Conservation (phyloP, 176 grass and related monocot genomes). For the Secale cereale region DNA sequence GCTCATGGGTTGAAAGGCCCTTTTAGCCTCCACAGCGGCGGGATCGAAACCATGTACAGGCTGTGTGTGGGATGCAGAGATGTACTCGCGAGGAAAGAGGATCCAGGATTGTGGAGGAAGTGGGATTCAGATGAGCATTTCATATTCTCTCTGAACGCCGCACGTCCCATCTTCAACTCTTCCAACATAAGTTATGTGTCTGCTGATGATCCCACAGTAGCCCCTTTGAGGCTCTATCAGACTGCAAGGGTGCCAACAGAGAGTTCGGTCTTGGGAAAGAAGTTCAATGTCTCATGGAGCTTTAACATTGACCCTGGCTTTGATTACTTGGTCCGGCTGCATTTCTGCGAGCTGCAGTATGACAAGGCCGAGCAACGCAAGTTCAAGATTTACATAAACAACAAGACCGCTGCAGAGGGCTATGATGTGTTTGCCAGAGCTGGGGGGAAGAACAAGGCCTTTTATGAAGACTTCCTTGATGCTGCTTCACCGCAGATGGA, state of each 20-base stretch:
- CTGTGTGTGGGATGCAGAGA: constrained; percentile 66
- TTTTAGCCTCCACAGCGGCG: constrained; percentile 43
- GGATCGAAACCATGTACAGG: constrained; percentile 84
- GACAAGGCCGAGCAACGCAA: constrained; percentile 56
- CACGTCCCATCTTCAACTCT: constrained; percentile 45
- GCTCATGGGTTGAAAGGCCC: constrained; percentile 38
- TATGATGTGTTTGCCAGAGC: constrained; percentile 79
- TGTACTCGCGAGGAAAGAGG: constrained; percentile 41
- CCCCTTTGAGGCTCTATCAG: constrained; percentile 81
- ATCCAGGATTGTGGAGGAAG: constrained; percentile 57
- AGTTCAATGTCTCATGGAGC: constrained; percentile 84
- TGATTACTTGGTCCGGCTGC: constrained; percentile 80
- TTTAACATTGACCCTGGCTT: constrained; percentile 78
- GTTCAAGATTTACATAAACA: constrained; percentile 96
- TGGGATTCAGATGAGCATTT: constrained; percentile 81
- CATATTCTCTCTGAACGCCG: constrained; percentile 75
- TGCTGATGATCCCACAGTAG: constrained; percentile 41
- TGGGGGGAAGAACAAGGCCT: constrained; percentile 86
- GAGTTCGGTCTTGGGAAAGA: constrained; percentile 68
- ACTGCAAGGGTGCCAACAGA: constrained; percentile 69
- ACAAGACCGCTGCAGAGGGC: constrained; percentile 81
- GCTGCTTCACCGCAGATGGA: constrained; percentile 47
- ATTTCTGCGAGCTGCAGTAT: constrained; percentile 92
- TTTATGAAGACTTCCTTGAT: constrained; percentile 86
- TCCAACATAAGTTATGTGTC: constrained; percentile 76